phyloP scores from a whole-genome alignment of 768 basidiomycete species.

The Auriscalpium orientale region DNA sequence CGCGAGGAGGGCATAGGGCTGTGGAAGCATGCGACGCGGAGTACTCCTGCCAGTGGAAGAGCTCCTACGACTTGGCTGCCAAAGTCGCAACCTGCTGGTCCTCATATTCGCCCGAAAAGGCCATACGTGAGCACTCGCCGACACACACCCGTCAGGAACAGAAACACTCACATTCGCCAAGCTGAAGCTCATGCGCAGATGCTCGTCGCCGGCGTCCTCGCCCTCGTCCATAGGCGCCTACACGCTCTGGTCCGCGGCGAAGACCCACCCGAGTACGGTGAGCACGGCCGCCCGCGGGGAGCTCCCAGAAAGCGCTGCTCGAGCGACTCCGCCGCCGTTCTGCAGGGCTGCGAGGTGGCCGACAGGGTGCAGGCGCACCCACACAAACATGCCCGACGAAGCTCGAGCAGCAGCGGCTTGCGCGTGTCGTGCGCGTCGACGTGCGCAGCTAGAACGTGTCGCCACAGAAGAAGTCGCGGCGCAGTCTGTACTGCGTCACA shows the following conservation, averaged over 20 bases:
- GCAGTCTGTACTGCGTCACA: constrained; percentile 45
- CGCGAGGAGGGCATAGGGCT: too few species aligned
- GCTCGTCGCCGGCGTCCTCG: constrained; percentile 28
- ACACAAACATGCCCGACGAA: constrained; percentile 84
- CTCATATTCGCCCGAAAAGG: too few species aligned
- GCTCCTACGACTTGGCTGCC: constrained; percentile 4
- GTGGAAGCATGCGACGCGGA: too few species aligned
- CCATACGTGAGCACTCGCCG: neutral
- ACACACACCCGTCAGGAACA: neutral
- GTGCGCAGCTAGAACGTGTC: constrained; percentile 54
- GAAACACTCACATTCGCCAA: constrained; percentile 36
- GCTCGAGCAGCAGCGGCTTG: constrained; percentile 44
- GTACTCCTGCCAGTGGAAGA: neutral
- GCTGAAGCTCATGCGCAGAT: constrained; percentile 54
- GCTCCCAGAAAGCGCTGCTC: constrained; percentile 59
- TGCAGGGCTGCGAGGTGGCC: constrained; percentile 38
- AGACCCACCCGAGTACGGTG: constrained; percentile 53
- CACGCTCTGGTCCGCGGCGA: constrained; percentile 26
- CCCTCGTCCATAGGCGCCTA: constrained; percentile 12
- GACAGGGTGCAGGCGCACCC: constrained; percentile 60
- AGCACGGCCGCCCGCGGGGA: constrained; percentile 56
- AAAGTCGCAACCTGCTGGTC: constrained; percentile 16
- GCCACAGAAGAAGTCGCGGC: constrained; percentile 57
- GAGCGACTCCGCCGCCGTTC: constrained; percentile 29
- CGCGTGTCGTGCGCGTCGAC: constrained; percentile 10